Conservation (phyloP, 129 eudicot species). For the Flaveria robusta region DNA sequence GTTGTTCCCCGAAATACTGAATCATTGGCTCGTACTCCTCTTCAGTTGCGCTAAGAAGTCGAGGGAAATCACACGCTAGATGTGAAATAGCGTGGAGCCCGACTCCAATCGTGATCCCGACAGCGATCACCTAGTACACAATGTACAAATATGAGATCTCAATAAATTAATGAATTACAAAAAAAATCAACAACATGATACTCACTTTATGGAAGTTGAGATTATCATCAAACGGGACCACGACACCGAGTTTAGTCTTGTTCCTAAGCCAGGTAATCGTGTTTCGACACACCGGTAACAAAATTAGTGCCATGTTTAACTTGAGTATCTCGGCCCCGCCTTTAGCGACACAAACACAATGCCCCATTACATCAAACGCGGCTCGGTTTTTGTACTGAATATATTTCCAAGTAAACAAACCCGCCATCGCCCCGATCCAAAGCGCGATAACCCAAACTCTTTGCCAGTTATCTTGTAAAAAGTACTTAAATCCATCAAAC, state of each 20-base stretch:
- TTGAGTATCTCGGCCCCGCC: constrained; percentile 69
- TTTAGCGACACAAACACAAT: constrained; percentile 59
- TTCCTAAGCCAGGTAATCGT: constrained; percentile 62
- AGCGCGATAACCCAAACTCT: constrained; percentile 55
- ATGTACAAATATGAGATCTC: neutral
- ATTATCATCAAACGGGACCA: constrained; percentile 62
- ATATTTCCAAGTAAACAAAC: constrained; percentile 59
- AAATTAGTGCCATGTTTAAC: constrained; percentile 67
- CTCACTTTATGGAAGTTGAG: constrained; percentile 66
- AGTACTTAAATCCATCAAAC: constrained; percentile 37
- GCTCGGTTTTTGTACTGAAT: constrained; percentile 59
- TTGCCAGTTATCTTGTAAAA: constrained; percentile 62
- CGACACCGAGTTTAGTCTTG: constrained; percentile 50
- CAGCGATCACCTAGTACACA: constrained; percentile 43
- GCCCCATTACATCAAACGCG: constrained; percentile 59
- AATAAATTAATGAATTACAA: neutral
- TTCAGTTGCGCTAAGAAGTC: constrained; percentile 49
- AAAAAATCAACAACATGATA: neutral
- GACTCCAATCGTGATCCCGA: constrained; percentile 51
- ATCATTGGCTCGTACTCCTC: constrained; percentile 49
- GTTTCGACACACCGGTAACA: constrained; percentile 66
- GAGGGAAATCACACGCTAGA: constrained; percentile 63
- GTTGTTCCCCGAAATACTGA: constrained; percentile 49
- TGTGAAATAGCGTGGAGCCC: constrained; percentile 55
- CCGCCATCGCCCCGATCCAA: constrained; percentile 50